phyloP scores from a whole-genome alignment of 2,329 filamentous ascomycete species.

The Pseudopithomyces maydicus region DNA sequence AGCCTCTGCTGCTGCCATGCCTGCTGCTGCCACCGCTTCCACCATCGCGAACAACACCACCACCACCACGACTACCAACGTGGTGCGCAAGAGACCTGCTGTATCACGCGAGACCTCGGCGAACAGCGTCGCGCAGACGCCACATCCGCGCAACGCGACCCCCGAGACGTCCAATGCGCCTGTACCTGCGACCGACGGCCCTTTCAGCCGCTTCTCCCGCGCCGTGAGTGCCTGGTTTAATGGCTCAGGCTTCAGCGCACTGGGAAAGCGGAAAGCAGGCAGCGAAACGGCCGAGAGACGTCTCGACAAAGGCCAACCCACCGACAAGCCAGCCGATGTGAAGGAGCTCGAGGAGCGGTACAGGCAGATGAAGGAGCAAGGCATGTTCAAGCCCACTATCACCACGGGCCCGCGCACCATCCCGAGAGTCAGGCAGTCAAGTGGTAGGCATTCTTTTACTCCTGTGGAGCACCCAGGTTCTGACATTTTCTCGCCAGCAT shows the following conservation, averaged over 20 bases:
- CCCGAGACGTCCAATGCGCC: slow-evolving; percentile 9
- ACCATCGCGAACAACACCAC: not conserved
- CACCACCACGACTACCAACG: not conserved
- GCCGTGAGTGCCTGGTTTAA: slow-evolving; percentile 31
- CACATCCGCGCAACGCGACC: not conserved
- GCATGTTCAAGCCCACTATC: slow-evolving; percentile 39
- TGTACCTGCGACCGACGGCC: slow-evolving; percentile 21
- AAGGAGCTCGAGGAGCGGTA: slow-evolving; percentile 38
- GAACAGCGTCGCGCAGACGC: not conserved
- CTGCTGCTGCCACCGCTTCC: not conserved
- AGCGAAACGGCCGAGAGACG: slow-evolving; percentile 23
- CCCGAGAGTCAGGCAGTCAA: slow-evolving; percentile 18
- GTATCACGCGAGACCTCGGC: slow-evolving; percentile 2
- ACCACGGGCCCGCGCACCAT: slow-evolving; percentile 28
- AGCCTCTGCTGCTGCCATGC: not conserved
- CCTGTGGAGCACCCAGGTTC: not conserved
- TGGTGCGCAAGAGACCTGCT: not conserved
- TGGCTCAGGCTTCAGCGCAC: slow-evolving; percentile 17
- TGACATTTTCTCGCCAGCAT: not conserved
- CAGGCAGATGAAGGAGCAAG: slow-evolving; percentile 35
- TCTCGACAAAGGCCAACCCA: not conserved
- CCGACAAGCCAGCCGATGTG: slow-evolving; percentile 22
- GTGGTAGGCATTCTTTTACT: slow-evolving; percentile 5
- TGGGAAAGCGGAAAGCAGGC: slow-evolving; percentile 40
- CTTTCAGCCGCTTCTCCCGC: slow-evolving; percentile 35